phyloP scores from a whole-genome alignment of 805 yeast species.

The Starmerella stellata region DNA sequence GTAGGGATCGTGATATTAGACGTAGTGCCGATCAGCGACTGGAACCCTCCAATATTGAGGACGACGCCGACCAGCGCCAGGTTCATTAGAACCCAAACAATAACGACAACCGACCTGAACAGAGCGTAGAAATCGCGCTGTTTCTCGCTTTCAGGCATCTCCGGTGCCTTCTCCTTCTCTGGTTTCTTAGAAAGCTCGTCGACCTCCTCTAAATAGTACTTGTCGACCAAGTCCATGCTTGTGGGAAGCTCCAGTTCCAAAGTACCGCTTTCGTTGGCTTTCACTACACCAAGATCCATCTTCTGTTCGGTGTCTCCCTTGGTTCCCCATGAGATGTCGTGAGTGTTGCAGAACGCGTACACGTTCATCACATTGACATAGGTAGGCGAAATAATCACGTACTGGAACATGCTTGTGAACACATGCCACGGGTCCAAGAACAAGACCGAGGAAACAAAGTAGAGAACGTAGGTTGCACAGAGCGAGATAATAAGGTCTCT shows the following conservation, averaged over 20 bases:
- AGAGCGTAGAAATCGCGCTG: slow-evolving; percentile 77
- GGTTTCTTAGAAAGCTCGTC: slow-evolving; percentile 31
- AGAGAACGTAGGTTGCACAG: slow-evolving; percentile 64
- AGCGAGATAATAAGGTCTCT: slow-evolving; percentile 77
- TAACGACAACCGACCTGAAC: slow-evolving; percentile 72
- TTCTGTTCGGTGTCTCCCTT: slow-evolving; percentile 54
- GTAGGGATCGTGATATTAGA: neutral
- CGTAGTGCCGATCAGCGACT: slow-evolving; percentile 18
- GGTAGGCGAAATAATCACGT: slow-evolving; percentile 23
- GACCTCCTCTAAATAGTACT: slow-evolving; percentile 47
- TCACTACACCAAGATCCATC: slow-evolving; percentile 70
- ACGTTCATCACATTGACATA: slow-evolving; percentile 36
- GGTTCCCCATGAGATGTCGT: slow-evolving; percentile 83
- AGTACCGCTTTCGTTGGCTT: slow-evolving; percentile 45
- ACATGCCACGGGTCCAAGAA: slow-evolving; percentile 78
- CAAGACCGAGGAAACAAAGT: slow-evolving; percentile 57
- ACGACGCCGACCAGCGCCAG: slow-evolving; percentile 68
- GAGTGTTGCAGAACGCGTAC: slow-evolving; percentile 53
- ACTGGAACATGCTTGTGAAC: slow-evolving; percentile 33
- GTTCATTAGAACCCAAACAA: slow-evolving; percentile 78
- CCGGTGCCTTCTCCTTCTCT: slow-evolving; percentile 21
- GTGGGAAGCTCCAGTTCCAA: slow-evolving; percentile 60
- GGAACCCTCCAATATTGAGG: slow-evolving; percentile 62
- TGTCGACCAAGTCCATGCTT: slow-evolving; percentile 57
- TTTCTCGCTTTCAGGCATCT: slow-evolving; percentile 30